phyloP scores from a whole-genome alignment of 805 yeast genomes.

The Priceomyces castillae region DNA sequence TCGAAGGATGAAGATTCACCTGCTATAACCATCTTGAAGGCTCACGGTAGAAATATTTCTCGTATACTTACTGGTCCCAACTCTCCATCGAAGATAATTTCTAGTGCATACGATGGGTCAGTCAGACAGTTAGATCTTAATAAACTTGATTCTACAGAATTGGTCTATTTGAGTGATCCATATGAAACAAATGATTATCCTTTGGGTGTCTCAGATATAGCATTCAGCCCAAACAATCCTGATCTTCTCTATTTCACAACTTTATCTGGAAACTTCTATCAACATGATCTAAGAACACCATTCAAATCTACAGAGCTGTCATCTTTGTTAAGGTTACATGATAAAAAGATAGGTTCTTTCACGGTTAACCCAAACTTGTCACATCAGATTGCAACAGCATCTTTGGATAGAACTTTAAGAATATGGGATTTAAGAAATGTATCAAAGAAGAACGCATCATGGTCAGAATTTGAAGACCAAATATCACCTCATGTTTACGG shows the following conservation, averaged over 20 bases:
- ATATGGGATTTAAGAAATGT: conserved; percentile 80
- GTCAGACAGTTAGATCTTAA: conserved; percentile 69
- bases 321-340: conserved; percentile 62
- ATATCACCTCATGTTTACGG: conserved; percentile 54
- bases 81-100: conserved; percentile 54
- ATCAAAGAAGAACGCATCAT: conserved; percentile 35
- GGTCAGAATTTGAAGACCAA: conserved; percentile 57
- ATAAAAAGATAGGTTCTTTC: conserved; percentile 91
- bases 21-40: conserved; percentile 60
- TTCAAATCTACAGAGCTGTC: conserved; percentile 24
- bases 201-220: conserved; percentile 73
- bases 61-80: conserved; percentile 53
- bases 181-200: conserved; percentile 40
- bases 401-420: conserved; percentile 79
- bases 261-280: conserved; percentile 72
- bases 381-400: conserved; percentile 78
- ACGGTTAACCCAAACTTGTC: conserved; percentile 66
- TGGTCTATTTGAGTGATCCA: conserved; percentile 45
- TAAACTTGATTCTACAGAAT: conserved; percentile 56
- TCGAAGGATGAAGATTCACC: conserved; percentile 38
- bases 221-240: conserved; percentile 44
- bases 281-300: conserved; percentile 61
- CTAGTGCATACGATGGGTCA: conserved; percentile 87
- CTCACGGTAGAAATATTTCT: conserved; percentile 75
- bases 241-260: conserved; percentile 73